Percentiles rank a stretch among this genome's conserved stretches.
phyloP scores from a whole-genome alignment of 83 land plant species.

The Picea abies region DNA sequence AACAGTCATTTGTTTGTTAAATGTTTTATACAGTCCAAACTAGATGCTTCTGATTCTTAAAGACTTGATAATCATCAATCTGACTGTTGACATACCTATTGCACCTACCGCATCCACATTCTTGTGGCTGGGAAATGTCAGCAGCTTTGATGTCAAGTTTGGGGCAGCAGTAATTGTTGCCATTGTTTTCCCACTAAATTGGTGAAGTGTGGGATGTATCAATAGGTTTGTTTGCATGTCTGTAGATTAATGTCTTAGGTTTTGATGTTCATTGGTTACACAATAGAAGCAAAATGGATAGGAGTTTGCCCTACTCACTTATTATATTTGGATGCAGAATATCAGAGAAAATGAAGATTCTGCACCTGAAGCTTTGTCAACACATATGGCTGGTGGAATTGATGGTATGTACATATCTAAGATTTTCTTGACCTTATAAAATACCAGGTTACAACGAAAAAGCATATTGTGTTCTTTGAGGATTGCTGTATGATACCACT shows the following conservation, averaged over 20 bases:
- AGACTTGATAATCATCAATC: too few relatives aligned
- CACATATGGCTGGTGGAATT: not conserved
- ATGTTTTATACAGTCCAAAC: too few relatives aligned
- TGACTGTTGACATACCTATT: too few relatives aligned
- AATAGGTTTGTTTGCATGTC: not conserved
- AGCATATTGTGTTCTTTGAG: too few relatives aligned
- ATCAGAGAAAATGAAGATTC: not conserved
- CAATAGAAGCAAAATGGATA: not conserved
- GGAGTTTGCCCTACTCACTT: not conserved
- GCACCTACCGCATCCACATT: not conserved
- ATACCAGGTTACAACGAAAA: too few relatives aligned
- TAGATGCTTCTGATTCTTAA: too few relatives aligned
- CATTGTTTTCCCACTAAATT: not conserved
- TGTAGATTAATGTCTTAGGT: not conserved
- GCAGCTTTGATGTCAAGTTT: not conserved
- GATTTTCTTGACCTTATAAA: too few relatives aligned
- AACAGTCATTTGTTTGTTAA: too few relatives aligned
- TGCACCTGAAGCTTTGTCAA: not conserved
- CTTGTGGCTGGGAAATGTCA: not conserved
- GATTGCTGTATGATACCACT: too few relatives aligned
- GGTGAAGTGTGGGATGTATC: not conserved
- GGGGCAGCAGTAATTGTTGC: not conserved
- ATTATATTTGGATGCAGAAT: not conserved
- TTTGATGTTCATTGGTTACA: not conserved
- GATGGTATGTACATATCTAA: not conserved